Evolutionary conservation across 2,329 filamentous ascomycete species (phyloP).

Genomic region (Canariomyces notabilis): DNA sequence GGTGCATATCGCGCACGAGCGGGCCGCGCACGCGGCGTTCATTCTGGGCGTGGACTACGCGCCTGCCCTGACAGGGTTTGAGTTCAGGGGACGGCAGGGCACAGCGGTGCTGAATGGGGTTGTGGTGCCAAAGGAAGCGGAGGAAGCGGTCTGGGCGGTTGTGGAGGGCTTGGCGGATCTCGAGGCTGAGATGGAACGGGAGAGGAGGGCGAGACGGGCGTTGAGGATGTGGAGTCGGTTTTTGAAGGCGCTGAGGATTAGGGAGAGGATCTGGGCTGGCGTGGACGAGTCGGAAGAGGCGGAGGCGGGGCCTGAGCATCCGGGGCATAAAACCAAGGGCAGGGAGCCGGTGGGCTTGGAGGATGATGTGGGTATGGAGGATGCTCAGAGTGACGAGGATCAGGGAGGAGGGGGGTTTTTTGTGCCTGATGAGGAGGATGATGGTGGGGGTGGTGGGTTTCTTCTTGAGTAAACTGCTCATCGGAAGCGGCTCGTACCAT

Average conservation of each 20-base stretch:
- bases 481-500: neutral
- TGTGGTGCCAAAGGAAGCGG: conserved; percentile 67
- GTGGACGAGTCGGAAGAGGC: conserved; percentile 45
- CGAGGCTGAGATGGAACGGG: conserved; percentile 57
- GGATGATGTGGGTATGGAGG: conserved; percentile 18
- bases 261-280: conserved; percentile 63
- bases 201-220: conserved; percentile 56
- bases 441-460: conserved; percentile 19
- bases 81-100: conserved; percentile 79
- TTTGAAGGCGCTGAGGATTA: conserved; percentile 69
- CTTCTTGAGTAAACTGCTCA: conserved; percentile 17
- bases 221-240: conserved; percentile 71
- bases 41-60: conserved; percentile 79
- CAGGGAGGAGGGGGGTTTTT: conserved; percentile 30
- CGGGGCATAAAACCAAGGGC: conserved; percentile 28
- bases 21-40: conserved; percentile 66
- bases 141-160: conserved; percentile 66
- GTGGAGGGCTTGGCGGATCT: conserved; percentile 64
- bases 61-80: conserved; percentile 84
- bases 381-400: conserved; percentile 28
- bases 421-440: conserved; percentile 17
- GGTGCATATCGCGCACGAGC: conserved; percentile 58
- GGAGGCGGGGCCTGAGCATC: conserved; percentile 18
- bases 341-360: conserved; percentile 10
- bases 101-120: conserved; percentile 77